These are phyloP conservation scores for Przewalskia tangutica DNA, from an alignment of 257 asterid genomes.

Conservation along the genomic window DNA sequence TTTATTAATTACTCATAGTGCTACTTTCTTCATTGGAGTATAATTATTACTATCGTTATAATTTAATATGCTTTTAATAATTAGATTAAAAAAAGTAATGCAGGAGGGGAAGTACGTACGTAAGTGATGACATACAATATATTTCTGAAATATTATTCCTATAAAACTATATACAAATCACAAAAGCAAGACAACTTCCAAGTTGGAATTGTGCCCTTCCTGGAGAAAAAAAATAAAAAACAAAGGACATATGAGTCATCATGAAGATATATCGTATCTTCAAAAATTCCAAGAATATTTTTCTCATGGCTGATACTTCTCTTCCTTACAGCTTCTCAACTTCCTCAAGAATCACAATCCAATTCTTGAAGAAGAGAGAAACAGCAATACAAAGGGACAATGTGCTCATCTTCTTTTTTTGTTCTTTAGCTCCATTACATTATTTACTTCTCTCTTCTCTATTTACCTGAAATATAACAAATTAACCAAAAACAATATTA, in stretches of 20 bases:
- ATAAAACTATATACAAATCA: neutral
- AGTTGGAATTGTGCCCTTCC: neutral
- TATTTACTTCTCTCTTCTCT: neutral
- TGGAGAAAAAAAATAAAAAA: neutral
- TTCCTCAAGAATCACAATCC: conserved; percentile 9
- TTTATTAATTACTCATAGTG: neutral
- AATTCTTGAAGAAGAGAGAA: conserved; percentile 8
- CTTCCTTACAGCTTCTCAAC: conserved; percentile 10
- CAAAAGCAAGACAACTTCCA: neutral
- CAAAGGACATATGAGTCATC: neutral
- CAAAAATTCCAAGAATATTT: conserved; percentile 14
- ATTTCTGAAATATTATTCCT: neutral
- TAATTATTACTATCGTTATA: neutral
- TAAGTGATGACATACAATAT: neutral
- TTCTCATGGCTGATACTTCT: conserved; percentile 23
- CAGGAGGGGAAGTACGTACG: neutral
- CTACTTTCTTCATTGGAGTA: neutral
- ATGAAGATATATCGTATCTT: conserved; percentile 1
- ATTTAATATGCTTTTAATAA: neutral
- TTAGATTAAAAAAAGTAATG: neutral
- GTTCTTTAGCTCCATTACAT: neutral
- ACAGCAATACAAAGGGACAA: neutral
- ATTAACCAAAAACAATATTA: neutral
- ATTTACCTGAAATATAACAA: conserved; percentile 7
- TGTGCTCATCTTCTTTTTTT: neutral